phyloP scores from a whole-genome alignment of 2,329 filamentous ascomycete genomes.

The Aspergillus fumigatus region DNA sequence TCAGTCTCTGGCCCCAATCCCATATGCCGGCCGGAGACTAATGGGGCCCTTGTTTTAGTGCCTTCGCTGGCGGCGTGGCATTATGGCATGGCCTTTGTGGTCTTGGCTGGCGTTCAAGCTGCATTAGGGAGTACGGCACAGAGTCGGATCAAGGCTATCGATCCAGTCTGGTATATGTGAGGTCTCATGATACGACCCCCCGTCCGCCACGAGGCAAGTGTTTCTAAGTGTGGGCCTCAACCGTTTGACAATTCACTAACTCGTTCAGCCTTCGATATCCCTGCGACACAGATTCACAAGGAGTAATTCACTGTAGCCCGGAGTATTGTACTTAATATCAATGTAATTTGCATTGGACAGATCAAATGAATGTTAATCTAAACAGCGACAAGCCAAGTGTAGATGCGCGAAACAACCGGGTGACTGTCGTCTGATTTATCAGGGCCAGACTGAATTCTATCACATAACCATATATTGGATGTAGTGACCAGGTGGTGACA shows the following conservation, averaged over 20 bases:
- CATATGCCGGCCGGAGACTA: slow-evolving; percentile 9
- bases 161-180: background rate
- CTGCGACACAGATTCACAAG: background rate
- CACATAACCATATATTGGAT: background rate
- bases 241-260: background rate
- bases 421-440: background rate
- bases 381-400: background rate
- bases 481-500: background rate
- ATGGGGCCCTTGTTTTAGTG: slow-evolving; percentile 5
- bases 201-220: background rate
- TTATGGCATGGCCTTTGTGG: background rate
- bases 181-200: background rate
- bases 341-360: too few species aligned
- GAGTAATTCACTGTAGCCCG: background rate
- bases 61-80: background rate
- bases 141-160: background rate
- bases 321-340: background rate
- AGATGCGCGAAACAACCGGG: background rate
- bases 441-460: background rate
- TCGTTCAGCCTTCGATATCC: background rate
- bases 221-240: background rate
- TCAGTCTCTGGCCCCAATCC: slow-evolving; percentile 2
- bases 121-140: background rate
- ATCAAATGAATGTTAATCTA: too few species aligned
- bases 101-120: background rate